Evolutionary conservation across 331 rosid species (phyloP).

Genomic region (Phaseolus coccineus): DNA sequence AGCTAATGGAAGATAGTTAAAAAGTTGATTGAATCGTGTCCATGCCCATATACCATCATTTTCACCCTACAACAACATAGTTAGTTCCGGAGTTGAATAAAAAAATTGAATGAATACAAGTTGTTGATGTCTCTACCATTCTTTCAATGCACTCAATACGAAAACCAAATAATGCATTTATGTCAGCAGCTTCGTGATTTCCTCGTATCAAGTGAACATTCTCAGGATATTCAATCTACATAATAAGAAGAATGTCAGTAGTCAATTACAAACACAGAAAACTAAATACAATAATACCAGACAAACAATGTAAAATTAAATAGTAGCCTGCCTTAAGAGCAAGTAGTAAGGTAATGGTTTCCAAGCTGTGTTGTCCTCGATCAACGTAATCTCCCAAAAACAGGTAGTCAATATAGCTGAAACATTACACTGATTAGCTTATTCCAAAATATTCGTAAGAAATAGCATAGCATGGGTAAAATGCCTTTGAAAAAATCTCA

Average conservation of each 20-base stretch:
- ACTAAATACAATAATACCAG: conserved; percentile 37
- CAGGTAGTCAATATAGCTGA: conserved; percentile 96
- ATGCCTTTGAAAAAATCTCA: conserved; percentile 24
- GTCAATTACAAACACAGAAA: conserved; percentile 38
- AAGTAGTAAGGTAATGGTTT: conserved; percentile 93
- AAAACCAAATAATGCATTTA: conserved; percentile 98
- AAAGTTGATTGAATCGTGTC: conserved; percentile 99
- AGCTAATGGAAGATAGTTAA: conserved; percentile 96
- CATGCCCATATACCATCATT: conserved; percentile 99
- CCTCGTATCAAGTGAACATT: conserved; percentile 98
- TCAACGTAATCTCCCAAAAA: conserved; percentile 99
- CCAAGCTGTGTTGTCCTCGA: conserved; percentile 99
- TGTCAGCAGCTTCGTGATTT: conserved; percentile 99
- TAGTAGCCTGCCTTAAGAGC: conserved; percentile 87
- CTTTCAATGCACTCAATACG: conserved; percentile 99
- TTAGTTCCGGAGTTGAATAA: conserved; percentile 46
- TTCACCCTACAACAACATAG: conserved; percentile 79
- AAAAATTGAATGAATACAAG: conserved; percentile 41
- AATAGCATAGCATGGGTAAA: conserved; percentile 28
- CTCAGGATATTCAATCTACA: conserved; percentile 97
- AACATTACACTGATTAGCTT: conserved; percentile 45
- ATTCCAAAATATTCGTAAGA: conserved; percentile 32
- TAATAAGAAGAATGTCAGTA: conserved; percentile 45
- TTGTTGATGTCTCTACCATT: conserved; percentile 72
- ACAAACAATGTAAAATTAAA: conserved; percentile 33